Percentiles rank a stretch among this genome's conserved stretches.
These are phyloP conservation scores for Arachis hypogaea DNA, from an alignment of 306 rosid genomes.

Conservation along the genomic window DNA sequence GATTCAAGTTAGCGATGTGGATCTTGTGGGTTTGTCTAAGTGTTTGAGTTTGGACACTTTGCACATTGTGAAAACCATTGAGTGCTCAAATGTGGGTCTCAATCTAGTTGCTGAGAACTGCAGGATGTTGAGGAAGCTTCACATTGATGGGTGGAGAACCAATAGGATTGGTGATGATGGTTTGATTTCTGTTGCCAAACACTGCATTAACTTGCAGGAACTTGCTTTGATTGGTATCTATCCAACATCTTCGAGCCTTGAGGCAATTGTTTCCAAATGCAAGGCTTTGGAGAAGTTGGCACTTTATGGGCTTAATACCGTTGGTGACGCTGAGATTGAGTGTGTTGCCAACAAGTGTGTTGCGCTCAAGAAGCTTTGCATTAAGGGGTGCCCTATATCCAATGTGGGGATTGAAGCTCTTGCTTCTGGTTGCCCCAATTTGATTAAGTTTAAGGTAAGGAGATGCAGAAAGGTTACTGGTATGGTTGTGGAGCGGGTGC, in stretches of 20 bases:
- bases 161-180: too few relatives aligned
- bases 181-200: too few relatives aligned
- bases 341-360: too few relatives aligned
- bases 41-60: constrained; percentile 61
- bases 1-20: constrained; percentile 77
- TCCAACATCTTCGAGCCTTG: constrained; percentile 60
- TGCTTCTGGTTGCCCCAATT: constrained; percentile 70
- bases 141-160: too few relatives aligned
- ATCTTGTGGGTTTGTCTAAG: constrained; percentile 62
- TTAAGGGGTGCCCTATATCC: too few relatives aligned
- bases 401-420: too few relatives aligned
- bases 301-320: too few relatives aligned
- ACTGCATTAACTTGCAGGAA: too few relatives aligned
- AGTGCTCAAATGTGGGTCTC: constrained; percentile 71
- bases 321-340: too few relatives aligned
- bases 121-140: too few relatives aligned
- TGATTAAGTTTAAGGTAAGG: constrained; percentile 80
- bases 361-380: too few relatives aligned
- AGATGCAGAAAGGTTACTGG: constrained; percentile 75
- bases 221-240: constrained; percentile 45
- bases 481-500: constrained; percentile 63
- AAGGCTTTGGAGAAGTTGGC: constrained; percentile 55
- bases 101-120: constrained; percentile 21
- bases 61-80: constrained; percentile 67
- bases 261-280: constrained; percentile 65